Percentiles rank a stretch among this genome's conserved stretches.
phyloP scores from a whole-genome alignment of 148 eudicot genomes.

The Camellia lanceoleosa region DNA sequence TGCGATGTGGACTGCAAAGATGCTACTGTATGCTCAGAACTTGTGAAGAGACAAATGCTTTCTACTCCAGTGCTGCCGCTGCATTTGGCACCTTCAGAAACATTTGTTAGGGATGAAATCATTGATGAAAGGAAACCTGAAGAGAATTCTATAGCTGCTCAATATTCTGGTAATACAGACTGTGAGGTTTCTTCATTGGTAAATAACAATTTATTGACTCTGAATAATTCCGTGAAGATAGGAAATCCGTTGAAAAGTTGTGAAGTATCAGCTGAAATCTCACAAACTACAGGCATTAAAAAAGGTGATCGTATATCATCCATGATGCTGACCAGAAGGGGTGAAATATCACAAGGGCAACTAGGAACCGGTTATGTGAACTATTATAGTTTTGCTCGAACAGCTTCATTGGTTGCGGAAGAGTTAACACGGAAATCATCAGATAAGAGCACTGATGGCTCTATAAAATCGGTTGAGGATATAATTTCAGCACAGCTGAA shows the following conservation, averaged over 20 bases:
- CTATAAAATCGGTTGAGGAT: constrained; percentile 57
- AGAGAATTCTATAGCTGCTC: constrained; percentile 20
- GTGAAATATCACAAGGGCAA: constrained; percentile 19
- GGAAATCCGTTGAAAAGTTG: constrained; percentile 44
- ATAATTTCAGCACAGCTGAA: constrained; percentile 64
- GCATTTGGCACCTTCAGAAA: constrained; percentile 18
- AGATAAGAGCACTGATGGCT: constrained; percentile 39
- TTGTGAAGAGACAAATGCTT: constrained; percentile 22
- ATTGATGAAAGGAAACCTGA: constrained; percentile 24
- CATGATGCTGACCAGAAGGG: constrained; percentile 18
- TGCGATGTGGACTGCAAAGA: constrained; percentile 28
- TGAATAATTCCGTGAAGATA: constrained; percentile 20
- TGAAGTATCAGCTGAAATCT: constrained; percentile 66
- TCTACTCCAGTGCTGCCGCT: constrained; percentile 7
- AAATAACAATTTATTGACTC: constrained; percentile 16
- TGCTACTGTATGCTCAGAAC: constrained; percentile 18
- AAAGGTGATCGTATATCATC: constrained; percentile 20
- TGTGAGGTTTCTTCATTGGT: constrained; percentile 22
- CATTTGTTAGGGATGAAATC: constrained; percentile 25
- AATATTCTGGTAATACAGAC: constrained; percentile 30
- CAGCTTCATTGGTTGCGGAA: constrained; percentile 63
- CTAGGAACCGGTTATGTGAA: constrained; percentile 47
- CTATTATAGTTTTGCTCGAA: constrained; percentile 63
- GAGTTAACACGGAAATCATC: constrained; percentile 58
- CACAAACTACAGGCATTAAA: constrained; percentile 37